phyloP scores from a whole-genome alignment of 345 rosid species.

The Ceriops zippeliana region DNA sequence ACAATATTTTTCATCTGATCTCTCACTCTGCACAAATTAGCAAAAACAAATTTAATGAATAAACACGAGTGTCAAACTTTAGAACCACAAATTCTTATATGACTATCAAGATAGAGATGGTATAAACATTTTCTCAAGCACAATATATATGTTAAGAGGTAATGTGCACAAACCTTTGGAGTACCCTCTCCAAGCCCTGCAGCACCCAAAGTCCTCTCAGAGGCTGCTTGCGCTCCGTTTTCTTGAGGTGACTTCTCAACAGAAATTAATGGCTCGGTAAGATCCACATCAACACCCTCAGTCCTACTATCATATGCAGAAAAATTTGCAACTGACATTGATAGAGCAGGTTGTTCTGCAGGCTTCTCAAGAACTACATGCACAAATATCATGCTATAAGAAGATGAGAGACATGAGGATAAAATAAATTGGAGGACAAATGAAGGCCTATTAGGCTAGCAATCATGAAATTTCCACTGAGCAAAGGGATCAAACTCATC shows the following conservation, averaged over 20 bases:
- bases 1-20: conserved; percentile 64
- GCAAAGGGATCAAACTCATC: background rate
- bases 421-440: background rate
- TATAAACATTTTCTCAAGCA: too few species aligned
- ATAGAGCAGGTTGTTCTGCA: conserved; percentile 28
- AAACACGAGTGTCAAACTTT: conserved; percentile 11
- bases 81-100: too few species aligned
- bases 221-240: conserved; percentile 37
- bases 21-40: conserved; percentile 69
- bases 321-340: conserved; percentile 18
- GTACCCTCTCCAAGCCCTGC: conserved; percentile 91
- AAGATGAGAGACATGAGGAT: background rate
- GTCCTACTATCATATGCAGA: conserved; percentile 22
- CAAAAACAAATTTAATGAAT: conserved; percentile 14
- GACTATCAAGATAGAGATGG: too few species aligned
- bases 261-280: conserved; percentile 43
- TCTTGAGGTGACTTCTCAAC: conserved; percentile 52
- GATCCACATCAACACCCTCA: conserved; percentile 33
- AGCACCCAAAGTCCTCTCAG: conserved; percentile 43
- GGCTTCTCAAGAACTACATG: conserved; percentile 26
- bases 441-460: background rate
- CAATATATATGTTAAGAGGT: background rate
- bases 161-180: conserved; percentile 67
- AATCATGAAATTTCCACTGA: background rate
- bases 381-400: background rate